Evolutionary conservation across 208 protist species (phyloP).

Genomic region (Tritrichomonas musculus): DNA sequence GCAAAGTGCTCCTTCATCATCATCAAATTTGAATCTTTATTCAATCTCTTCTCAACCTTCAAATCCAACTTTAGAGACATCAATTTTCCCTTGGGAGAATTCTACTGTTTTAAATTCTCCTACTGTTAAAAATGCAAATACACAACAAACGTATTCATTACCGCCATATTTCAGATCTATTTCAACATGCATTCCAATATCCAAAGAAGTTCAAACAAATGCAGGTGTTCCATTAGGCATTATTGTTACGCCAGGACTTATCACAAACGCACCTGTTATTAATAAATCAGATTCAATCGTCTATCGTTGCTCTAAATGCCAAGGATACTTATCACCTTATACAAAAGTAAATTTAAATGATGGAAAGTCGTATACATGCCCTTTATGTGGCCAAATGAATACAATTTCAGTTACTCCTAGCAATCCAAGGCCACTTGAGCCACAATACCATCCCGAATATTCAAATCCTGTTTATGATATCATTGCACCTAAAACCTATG

Average conservation of each 20-base stretch:
- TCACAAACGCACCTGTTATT: neutral
- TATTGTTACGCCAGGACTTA: neutral
- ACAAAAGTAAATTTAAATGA: neutral
- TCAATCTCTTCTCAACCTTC: no score
- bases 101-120: no score
- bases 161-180: constrained; percentile 12
- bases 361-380: neutral
- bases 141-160: no score
- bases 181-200: neutral
- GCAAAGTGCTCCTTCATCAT: no score
- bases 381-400: neutral
- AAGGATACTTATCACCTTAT: neutral
- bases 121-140: no score
- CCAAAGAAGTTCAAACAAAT: neutral
- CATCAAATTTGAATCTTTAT: no score
- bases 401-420: no score
- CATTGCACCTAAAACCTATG: neutral
- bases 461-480: neutral
- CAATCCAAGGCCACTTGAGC: neutral
- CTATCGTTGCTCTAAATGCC: neutral
- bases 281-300: neutral
- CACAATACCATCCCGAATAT: neutral
- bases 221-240: neutral
- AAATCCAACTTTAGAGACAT: no score
- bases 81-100: no score